phyloP scores from a whole-genome alignment of 1,139 yeast genomes.

The Yamadazyma membranifaciens region DNA sequence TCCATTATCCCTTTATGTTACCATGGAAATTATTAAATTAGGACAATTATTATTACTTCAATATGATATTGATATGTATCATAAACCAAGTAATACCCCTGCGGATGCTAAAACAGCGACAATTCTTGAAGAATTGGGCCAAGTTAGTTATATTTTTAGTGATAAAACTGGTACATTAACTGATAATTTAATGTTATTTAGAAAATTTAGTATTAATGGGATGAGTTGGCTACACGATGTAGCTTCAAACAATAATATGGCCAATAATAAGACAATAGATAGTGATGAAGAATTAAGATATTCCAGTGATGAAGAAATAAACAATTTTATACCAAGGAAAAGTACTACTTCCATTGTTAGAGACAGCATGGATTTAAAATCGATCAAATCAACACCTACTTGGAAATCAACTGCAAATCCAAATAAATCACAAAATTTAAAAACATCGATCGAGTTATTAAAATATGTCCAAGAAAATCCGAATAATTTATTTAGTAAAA shows the following conservation, averaged over 20 bases:
- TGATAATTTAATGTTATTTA: slow-evolving; percentile 82
- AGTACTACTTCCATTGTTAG: slow-evolving; percentile 36
- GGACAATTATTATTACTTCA: slow-evolving; percentile 80
- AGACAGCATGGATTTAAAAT: slow-evolving; percentile 26
- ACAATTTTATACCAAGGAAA: slow-evolving; percentile 13
- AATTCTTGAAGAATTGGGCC: slow-evolving; percentile 93
- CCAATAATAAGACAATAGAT: background rate
- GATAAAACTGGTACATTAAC: slow-evolving; percentile 98
- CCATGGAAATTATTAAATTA: slow-evolving; percentile 92
- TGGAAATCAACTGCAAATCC: slow-evolving; percentile 45
- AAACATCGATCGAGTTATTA: slow-evolving; percentile 53
- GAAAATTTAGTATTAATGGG: slow-evolving; percentile 84
- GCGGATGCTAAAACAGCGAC: slow-evolving; percentile 96
- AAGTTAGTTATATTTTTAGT: slow-evolving; percentile 89
- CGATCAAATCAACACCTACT: slow-evolving; percentile 21
- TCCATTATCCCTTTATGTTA: slow-evolving; percentile 91
- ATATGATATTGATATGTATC: slow-evolving; percentile 94
- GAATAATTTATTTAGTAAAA: slow-evolving; percentile 62
- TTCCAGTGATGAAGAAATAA: background rate
- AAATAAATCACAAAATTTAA: slow-evolving; percentile 24
- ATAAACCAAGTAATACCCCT: slow-evolving; percentile 78
- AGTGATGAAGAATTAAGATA: background rate
- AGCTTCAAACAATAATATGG: slow-evolving; percentile 38
- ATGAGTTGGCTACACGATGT: slow-evolving; percentile 85
- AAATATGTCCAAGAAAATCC: slow-evolving; percentile 73